Evolutionary conservation across 129 eudicot species (phyloP).

Genomic region (Erigeron canadensis): DNA sequence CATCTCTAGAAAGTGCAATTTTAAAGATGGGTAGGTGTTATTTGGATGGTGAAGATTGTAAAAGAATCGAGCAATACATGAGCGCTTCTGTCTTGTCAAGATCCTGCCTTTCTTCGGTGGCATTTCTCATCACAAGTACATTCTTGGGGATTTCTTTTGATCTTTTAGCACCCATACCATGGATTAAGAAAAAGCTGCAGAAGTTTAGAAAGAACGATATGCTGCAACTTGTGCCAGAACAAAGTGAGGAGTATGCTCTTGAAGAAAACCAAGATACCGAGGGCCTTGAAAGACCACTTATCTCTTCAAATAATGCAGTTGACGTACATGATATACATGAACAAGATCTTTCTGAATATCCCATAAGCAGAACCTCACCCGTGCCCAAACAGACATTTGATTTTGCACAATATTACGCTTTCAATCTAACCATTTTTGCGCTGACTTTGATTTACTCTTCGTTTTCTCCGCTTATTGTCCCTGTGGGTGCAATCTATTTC

Average conservation of each 20-base stretch:
- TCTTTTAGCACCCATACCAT: conserved; percentile 87
- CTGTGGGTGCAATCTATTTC: conserved; percentile 88
- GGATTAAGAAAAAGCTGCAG: conserved; percentile 82
- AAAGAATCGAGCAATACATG: conserved; percentile 83
- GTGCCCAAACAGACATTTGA: conserved; percentile 91
- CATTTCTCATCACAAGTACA: conserved; percentile 84
- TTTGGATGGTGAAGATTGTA: conserved; percentile 98
- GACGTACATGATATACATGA: conserved; percentile 61
- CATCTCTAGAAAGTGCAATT: conserved; percentile 77
- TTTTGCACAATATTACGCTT: conserved; percentile 96
- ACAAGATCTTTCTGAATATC: conserved; percentile 76
- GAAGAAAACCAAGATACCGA: conserved; percentile 64
- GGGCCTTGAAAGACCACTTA: conserved; percentile 65
- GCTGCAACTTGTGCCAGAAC: conserved; percentile 95
- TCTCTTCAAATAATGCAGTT: conserved; percentile 37
- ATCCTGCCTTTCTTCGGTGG: conserved; percentile 91
- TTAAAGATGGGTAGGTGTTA: conserved; percentile 92
- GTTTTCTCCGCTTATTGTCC: conserved; percentile 92
- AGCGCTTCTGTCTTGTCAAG: conserved; percentile 85
- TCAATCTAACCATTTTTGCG: conserved; percentile 91
- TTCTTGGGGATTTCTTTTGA: conserved; percentile 96
- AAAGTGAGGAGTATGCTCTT: conserved; percentile 66
- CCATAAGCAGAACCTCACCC: conserved; percentile 91
- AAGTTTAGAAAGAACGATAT: conserved; percentile 88
- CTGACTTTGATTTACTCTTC: conserved; percentile 86